Evolutionary conservation across 768 basidiomycete genomes (phyloP).

Genomic region (Fistulinella prunicolor): DNA sequence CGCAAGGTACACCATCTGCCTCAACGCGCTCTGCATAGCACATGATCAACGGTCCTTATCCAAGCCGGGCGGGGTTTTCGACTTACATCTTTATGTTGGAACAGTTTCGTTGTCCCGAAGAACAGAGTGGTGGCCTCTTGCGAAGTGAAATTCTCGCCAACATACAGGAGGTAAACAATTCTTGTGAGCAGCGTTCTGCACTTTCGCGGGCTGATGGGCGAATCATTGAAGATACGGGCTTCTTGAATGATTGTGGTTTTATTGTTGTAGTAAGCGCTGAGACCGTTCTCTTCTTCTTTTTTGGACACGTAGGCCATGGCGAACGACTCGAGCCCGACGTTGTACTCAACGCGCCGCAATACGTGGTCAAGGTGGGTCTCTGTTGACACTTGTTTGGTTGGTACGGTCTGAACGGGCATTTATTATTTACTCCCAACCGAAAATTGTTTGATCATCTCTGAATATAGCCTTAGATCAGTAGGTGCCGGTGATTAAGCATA

Average conservation of each 20-base stretch:
- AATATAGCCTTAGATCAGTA: no score
- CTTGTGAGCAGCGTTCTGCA: slow-evolving; percentile 94
- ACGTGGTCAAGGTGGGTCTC: slow-evolving; percentile 22
- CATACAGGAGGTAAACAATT: slow-evolving; percentile 94
- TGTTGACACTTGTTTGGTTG: slow-evolving; percentile 27
- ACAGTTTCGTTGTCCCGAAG: slow-evolving; percentile 98
- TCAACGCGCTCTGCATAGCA: slow-evolving; percentile 71
- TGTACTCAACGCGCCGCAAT: slow-evolving; percentile 10
- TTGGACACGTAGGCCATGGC: slow-evolving; percentile 81
- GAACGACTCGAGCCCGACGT: slow-evolving; percentile 33
- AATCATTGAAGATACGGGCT: slow-evolving; percentile 98
- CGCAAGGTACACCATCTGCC: slow-evolving; percentile 97
- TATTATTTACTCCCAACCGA: no score
- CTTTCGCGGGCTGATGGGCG: slow-evolving; percentile 96
- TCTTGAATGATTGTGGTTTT: slow-evolving; percentile 98
- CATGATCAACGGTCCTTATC: slow-evolving; percentile 10
- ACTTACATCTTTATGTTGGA: slow-evolving; percentile 98
- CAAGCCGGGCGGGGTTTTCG: neutral
- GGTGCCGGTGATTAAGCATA: no score
- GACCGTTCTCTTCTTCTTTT: slow-evolving; percentile 94
- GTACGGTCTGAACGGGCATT: no score
- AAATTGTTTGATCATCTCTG: no score
- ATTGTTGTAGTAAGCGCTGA: slow-evolving; percentile 93
- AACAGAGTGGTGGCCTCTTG: slow-evolving; percentile 98
- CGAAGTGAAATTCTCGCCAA: slow-evolving; percentile 90